Evolutionary conservation across 495 filamentous ascomycete species (phyloP).

Genomic region (Penicillium taxi): DNA sequence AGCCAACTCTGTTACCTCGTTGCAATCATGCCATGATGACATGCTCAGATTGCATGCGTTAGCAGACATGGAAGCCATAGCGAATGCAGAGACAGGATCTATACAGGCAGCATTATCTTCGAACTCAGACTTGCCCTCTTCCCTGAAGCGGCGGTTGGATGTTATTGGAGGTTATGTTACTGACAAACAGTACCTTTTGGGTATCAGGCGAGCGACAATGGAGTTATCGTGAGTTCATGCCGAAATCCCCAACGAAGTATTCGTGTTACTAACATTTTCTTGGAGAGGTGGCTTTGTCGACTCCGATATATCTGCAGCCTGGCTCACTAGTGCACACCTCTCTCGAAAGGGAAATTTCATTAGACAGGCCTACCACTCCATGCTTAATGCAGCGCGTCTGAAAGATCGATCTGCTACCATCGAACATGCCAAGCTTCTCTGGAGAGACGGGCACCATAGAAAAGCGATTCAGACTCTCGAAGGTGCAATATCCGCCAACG

Average conservation of each 20-base stretch:
- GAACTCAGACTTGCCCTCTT: constrained; percentile 41
- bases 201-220: constrained; percentile 80
- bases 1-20: constrained; percentile 61
- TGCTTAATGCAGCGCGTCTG: constrained; percentile 77
- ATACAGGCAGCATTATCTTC: constrained; percentile 24
- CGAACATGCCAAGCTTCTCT: constrained; percentile 87
- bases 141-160: constrained; percentile 68
- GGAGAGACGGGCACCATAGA: constrained; percentile 87
- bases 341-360: constrained; percentile 76
- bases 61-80: constrained; percentile 77
- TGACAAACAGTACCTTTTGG: constrained; percentile 93
- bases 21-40: constrained; percentile 71
- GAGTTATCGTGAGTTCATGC: constrained; percentile 42
- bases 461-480: constrained; percentile 90
- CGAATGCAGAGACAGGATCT: constrained; percentile 41
- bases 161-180: constrained; percentile 76
- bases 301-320: constrained; percentile 69
- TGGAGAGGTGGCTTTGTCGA: constrained; percentile 43
- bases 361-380: constrained; percentile 84
- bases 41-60: constrained; percentile 81
- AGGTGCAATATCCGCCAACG: constrained; percentile 69
- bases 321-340: constrained; percentile 78
- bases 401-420: constrained; percentile 80
- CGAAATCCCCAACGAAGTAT: not conserved
- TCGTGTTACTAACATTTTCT: constrained; percentile 7